phyloP scores from a whole-genome alignment of 768 basidiomycete species.

The Agaricus sinodeliciosus region DNA sequence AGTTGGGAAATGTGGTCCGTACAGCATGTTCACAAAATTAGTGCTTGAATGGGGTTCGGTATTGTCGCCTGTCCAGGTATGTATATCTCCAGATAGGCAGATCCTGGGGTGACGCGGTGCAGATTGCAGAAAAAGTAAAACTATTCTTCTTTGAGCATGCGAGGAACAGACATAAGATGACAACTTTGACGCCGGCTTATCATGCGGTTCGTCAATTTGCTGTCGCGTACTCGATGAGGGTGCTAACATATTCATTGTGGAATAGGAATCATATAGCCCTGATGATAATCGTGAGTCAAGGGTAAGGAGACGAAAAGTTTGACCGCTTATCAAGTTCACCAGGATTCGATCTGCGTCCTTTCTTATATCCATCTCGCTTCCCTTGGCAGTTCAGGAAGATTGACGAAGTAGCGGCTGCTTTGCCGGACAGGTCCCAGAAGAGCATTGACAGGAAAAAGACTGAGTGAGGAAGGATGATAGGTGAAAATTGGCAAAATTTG shows the following conservation, averaged over 20 bases:
- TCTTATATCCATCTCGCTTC: slow-evolving; percentile 92
- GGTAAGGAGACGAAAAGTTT: neutral
- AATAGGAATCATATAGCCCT: slow-evolving; percentile 90
- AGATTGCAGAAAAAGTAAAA: slow-evolving; percentile 98
- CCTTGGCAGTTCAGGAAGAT: slow-evolving; percentile 97
- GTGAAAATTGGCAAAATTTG: no score
- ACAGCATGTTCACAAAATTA: slow-evolving; percentile 95
- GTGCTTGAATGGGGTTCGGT: slow-evolving; percentile 88
- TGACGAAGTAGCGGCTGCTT: slow-evolving; percentile 69
- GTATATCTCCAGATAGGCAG: neutral
- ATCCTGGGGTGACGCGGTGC: neutral
- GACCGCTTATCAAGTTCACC: slow-evolving; percentile 6
- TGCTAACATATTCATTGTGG: slow-evolving; percentile 1
- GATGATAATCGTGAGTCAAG: slow-evolving; percentile 81
- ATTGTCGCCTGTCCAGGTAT: slow-evolving; percentile 77
- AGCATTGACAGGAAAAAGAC: slow-evolving; percentile 38
- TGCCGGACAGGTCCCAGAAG: slow-evolving; percentile 63
- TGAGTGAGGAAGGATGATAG: slow-evolving; percentile 17
- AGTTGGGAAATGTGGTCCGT: slow-evolving; percentile 96
- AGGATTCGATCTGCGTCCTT: slow-evolving; percentile 96
- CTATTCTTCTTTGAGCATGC: slow-evolving; percentile 96
- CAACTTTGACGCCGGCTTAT: slow-evolving; percentile 87
- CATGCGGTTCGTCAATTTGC: slow-evolving; percentile 66
- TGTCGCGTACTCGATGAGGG: neutral
- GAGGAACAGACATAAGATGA: slow-evolving; percentile 98